These are phyloP conservation scores for Penstemon newberryi DNA, from an alignment of 257 asterid genomes.

Conservation along the genomic window DNA sequence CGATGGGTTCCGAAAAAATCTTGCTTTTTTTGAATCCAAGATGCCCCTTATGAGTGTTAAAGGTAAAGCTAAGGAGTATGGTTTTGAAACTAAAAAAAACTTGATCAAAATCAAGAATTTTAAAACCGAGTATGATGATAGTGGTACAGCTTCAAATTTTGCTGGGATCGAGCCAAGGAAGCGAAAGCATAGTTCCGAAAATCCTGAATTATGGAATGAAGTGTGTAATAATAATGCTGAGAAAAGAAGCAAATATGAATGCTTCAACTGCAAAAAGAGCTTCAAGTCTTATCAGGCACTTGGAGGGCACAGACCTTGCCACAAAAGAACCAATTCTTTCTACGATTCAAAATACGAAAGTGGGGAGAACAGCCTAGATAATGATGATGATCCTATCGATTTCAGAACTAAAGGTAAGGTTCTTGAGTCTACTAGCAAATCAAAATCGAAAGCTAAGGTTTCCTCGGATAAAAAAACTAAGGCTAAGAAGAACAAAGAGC, in stretches of 20 bases:
- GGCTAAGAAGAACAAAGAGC: constrained; percentile 48
- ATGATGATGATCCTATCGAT: constrained; percentile 20
- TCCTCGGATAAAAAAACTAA: constrained; percentile 46
- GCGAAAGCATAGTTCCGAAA: constrained; percentile 41
- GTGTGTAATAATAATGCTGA: constrained; percentile 6
- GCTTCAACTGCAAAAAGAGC: constrained; percentile 79
- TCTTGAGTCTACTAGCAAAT: no score
- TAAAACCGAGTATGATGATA: constrained; percentile 39
- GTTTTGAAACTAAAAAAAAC: constrained; percentile 33
- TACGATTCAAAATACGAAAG: constrained; percentile 53
- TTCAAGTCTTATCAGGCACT: constrained; percentile 91
- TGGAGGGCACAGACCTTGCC: constrained; percentile 97
- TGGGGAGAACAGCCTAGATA: constrained; percentile 51
- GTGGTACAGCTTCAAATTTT: constrained; percentile 24
- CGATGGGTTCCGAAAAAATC: constrained; percentile 40
- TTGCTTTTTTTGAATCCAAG: constrained; percentile 28
- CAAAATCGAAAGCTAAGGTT: constrained; percentile 29
- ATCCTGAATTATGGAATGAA: constrained; percentile 36
- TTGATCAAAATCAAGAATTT: constrained; percentile 33
- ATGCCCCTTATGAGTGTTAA: constrained; percentile 28
- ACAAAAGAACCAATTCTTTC: constrained; percentile 44
- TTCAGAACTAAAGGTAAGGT: no score
- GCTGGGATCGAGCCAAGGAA: constrained; percentile 43
- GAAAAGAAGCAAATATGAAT: constrained; percentile 72
- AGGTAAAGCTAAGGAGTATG: constrained; percentile 34